Evolutionary conservation across 2,329 filamentous ascomycete genomes (phyloP).

Genomic region (Talaromyces piceae): DNA sequence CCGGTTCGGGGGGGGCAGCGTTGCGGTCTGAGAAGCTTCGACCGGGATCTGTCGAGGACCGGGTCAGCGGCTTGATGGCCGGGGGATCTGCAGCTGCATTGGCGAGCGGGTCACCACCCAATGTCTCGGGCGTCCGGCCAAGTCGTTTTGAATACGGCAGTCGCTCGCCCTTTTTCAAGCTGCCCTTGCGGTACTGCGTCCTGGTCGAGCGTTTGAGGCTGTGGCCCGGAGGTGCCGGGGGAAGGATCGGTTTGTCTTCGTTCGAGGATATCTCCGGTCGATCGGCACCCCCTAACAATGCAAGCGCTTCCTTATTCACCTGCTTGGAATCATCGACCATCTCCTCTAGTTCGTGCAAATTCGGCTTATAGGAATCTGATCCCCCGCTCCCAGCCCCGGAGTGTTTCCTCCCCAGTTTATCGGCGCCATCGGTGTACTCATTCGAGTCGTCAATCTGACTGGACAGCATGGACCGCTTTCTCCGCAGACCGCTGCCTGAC

Average conservation of each 20-base stretch:
- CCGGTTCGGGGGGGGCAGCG: not conserved
- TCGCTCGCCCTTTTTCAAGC: slow-evolving; percentile 70
- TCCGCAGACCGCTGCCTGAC: slow-evolving; percentile 55
- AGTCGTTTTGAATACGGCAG: slow-evolving; percentile 67
- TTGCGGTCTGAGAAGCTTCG: slow-evolving; percentile 15
- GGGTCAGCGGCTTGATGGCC: slow-evolving; percentile 25
- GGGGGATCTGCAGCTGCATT: slow-evolving; percentile 26
- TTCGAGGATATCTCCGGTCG: slow-evolving; percentile 36
- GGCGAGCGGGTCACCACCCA: slow-evolving; percentile 45
- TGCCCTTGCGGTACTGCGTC: slow-evolving; percentile 85
- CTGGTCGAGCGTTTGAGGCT: slow-evolving; percentile 82
- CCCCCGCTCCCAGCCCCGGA: slow-evolving; percentile 50
- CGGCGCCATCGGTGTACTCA: slow-evolving; percentile 76
- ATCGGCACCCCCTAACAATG: slow-evolving; percentile 36
- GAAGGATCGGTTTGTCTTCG: slow-evolving; percentile 81
- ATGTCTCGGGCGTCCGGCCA: slow-evolving; percentile 55
- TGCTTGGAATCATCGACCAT: slow-evolving; percentile 64
- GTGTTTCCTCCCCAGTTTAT: slow-evolving; percentile 65
- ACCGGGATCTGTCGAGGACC: slow-evolving; percentile 31
- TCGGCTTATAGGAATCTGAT: slow-evolving; percentile 53
- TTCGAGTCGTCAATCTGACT: slow-evolving; percentile 74
- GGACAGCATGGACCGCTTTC: slow-evolving; percentile 95
- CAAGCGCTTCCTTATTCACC: slow-evolving; percentile 61
- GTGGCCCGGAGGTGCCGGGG: slow-evolving; percentile 63
- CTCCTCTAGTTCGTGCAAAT: slow-evolving; percentile 63